phyloP scores from a whole-genome alignment of 371 early-diverging fungal species.

The Saksenaea vasiformis region DNA sequence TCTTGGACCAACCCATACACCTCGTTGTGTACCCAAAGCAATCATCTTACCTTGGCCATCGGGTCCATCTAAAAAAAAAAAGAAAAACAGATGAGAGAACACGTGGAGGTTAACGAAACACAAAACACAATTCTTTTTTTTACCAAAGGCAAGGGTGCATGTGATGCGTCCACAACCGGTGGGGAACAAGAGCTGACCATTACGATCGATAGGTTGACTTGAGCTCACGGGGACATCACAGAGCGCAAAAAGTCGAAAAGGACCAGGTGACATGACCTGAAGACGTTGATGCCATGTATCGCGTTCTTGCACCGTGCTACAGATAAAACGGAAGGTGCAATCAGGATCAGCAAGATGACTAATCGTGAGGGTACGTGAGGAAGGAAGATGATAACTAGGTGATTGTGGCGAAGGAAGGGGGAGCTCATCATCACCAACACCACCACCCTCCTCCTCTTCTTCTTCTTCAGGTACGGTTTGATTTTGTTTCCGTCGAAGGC shows the following conservation, averaged over 20 bases:
- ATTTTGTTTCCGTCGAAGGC: constrained; percentile 3
- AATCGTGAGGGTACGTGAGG: constrained; percentile 7
- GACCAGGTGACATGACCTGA: constrained; percentile 7
- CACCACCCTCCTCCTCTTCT: neutral
- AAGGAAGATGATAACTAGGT: too few species aligned
- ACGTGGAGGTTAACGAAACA: too few species aligned
- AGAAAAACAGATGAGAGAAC: neutral
- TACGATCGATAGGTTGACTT: constrained; percentile 4
- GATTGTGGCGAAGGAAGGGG: too few species aligned
- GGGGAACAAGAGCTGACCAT: constrained; percentile 13
- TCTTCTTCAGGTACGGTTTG: neutral
- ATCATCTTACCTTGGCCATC: constrained; percentile 10
- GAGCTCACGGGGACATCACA: constrained; percentile 14
- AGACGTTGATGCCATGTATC: constrained; percentile 16
- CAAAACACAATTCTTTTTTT: too few species aligned
- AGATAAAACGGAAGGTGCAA: constrained; percentile 10
- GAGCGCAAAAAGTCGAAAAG: constrained; percentile 12
- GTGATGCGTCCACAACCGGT: constrained; percentile 19
- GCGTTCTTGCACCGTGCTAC: constrained; percentile 10
- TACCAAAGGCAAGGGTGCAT: constrained; percentile 17
- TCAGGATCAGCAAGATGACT: constrained; percentile 16
- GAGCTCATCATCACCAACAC: too few species aligned
- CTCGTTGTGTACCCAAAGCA: constrained; percentile 26
- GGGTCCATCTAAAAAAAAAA: neutral
- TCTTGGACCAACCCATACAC: constrained; percentile 28